Evolutionary conservation across 306 rosid genomes (phyloP).

Genomic region (Prunus dulcis): DNA sequence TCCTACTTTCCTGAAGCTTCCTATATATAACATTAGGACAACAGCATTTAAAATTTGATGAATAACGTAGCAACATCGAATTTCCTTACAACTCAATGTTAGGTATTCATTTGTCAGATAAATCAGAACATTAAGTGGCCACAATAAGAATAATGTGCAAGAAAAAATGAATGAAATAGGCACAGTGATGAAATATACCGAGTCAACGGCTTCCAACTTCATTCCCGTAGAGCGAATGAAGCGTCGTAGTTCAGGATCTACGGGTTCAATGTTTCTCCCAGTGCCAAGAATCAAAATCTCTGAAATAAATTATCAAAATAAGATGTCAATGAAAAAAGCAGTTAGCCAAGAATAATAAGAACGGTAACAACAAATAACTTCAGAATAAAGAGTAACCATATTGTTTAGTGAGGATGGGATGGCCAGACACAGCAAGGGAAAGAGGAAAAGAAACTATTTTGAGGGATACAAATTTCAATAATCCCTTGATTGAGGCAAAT

Average conservation of each 20-base stretch:
- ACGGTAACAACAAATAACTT: not conserved
- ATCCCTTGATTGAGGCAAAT: not conserved
- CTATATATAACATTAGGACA: not conserved
- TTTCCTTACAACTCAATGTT: not conserved
- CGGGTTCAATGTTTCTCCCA: conserved; percentile 69
- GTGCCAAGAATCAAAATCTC: conserved; percentile 90
- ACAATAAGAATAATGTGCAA: not conserved
- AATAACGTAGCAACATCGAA: not conserved
- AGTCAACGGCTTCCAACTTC: conserved; percentile 78
- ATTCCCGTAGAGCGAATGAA: conserved; percentile 76
- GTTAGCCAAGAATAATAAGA: not conserved
- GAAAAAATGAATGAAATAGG: not conserved
- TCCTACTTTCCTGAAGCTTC: not conserved
- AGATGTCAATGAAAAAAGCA: conserved; percentile 12
- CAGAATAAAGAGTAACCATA: not conserved
- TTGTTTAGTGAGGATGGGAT: not conserved
- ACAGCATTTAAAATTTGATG: not conserved
- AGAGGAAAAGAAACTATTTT: not conserved
- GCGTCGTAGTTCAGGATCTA: conserved; percentile 62
- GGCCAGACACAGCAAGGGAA: not conserved
- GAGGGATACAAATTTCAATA: not conserved
- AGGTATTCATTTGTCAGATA: not conserved
- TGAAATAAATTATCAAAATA: conserved; percentile 30
- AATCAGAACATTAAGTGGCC: not conserved
- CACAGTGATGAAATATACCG: conserved; percentile 38